Percentiles rank a stretch among this genome's conserved stretches.
phyloP scores from a whole-genome alignment of 1,284 basidiomycete genomes.

The Rhizoctonia solani region DNA sequence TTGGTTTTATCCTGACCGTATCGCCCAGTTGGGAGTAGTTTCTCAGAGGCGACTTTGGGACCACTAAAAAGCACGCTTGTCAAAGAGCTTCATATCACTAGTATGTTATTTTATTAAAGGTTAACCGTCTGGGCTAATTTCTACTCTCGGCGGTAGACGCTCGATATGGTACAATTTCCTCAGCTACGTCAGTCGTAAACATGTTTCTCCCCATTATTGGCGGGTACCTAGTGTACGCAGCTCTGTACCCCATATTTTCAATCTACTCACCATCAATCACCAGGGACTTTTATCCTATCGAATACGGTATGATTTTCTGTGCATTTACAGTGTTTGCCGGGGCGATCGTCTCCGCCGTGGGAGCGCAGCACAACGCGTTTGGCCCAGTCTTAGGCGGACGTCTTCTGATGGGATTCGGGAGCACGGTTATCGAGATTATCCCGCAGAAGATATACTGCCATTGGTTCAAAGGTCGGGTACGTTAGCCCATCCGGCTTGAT shows the following conservation, averaged over 20 bases:
- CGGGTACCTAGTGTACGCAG: slow-evolving; percentile 10
- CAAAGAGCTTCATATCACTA: slow-evolving; percentile 11
- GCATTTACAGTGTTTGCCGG: slow-evolving; percentile 21
- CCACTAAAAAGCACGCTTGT: slow-evolving; percentile 12
- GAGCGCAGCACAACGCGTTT: slow-evolving; percentile 3
- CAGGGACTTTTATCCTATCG: slow-evolving; percentile 14
- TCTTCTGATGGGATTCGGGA: slow-evolving; percentile 20
- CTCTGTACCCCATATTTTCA: background rate
- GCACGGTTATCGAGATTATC: slow-evolving; percentile 18
- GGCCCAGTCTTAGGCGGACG: slow-evolving; percentile 16
- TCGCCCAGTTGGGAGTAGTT: slow-evolving; percentile 1
- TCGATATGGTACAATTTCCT: slow-evolving; percentile 4
- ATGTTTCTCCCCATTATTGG: slow-evolving; percentile 17
- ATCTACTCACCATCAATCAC: background rate
- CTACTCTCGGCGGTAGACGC: background rate
- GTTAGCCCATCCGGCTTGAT: background rate
- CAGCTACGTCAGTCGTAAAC: slow-evolving; percentile 12
- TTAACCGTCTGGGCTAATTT: too few relatives aligned
- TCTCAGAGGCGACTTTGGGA: slow-evolving; percentile 4
- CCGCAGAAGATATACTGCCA: slow-evolving; percentile 19
- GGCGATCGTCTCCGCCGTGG: slow-evolving; percentile 5
- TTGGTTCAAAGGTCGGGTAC: slow-evolving; percentile 11
- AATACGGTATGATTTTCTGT: slow-evolving; percentile 24
- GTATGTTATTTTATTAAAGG: background rate
- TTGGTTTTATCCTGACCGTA: background rate